Conservation (phyloP, 2,329 filamentous ascomycete species). For the Verticillium klebahnii region DNA sequence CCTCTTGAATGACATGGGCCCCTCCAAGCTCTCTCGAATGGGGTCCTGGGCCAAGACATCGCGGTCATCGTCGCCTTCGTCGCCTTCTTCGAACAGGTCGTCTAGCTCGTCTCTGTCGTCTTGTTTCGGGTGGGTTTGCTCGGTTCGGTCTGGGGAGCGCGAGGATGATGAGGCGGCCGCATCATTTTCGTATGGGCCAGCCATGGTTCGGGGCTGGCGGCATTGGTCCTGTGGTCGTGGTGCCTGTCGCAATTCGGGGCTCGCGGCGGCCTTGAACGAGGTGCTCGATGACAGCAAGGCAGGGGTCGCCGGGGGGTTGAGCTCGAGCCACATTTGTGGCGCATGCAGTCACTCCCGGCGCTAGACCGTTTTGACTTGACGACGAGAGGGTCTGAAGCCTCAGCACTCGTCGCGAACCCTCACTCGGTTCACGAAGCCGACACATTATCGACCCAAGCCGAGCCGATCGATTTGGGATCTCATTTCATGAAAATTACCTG, state of each 20-base stretch:
- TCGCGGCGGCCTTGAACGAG: background rate
- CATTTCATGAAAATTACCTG: no score
- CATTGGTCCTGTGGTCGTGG: background rate
- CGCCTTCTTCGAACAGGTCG: constrained; percentile 34
- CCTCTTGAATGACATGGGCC: constrained; percentile 67
- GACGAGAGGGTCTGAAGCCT: background rate
- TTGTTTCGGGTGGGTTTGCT: constrained; percentile 22
- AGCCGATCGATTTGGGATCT: background rate
- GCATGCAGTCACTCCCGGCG: background rate
- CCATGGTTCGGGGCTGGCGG: constrained; percentile 30
- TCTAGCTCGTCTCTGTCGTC: constrained; percentile 44
- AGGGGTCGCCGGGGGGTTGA: background rate
- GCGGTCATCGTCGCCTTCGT: constrained; percentile 22
- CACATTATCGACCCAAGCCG: background rate
- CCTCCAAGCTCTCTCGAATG: constrained; percentile 41
- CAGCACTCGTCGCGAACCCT: background rate
- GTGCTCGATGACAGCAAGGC: background rate
- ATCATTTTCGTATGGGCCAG: constrained; percentile 29
- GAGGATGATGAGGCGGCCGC: constrained; percentile 30
- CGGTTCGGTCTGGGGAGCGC: constrained; percentile 11
- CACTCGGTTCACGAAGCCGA: background rate
- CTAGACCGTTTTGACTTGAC: background rate
- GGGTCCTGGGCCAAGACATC: constrained; percentile 52
- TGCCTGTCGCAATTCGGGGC: background rate
- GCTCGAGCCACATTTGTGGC: background rate